These are phyloP conservation scores for Saccharum officinarum DNA, from an alignment of 176 grass and related monocot species.

Conservation along the genomic window DNA sequence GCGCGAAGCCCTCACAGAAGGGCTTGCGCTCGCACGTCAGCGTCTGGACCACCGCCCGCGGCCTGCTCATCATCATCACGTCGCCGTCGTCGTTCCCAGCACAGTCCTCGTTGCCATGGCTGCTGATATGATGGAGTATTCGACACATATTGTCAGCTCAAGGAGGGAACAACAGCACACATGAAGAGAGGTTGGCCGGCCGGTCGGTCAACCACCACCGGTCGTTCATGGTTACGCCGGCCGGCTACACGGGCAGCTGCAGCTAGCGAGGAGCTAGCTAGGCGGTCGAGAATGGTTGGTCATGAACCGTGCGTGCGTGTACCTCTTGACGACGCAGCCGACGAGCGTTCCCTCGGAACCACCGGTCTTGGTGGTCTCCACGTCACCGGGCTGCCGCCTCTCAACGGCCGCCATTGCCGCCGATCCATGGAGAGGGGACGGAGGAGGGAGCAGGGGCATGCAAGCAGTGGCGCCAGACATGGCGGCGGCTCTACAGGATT, in stretches of 20 bases:
- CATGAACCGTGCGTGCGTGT: no score
- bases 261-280: no score
- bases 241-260: no score
- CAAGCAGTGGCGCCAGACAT: slow-evolving; percentile 11
- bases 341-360: neutral
- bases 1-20: slow-evolving; percentile 2
- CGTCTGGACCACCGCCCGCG: slow-evolving; percentile 33
- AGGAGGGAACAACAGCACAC: no score
- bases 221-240: neutral
- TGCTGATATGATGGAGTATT: neutral
- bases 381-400: neutral
- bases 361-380: neutral
- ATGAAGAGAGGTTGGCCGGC: no score
- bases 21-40: slow-evolving; percentile 28
- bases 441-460: neutral
- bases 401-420: neutral
- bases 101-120: no score
- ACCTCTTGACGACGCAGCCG: neutral
- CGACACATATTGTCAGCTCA: neutral
- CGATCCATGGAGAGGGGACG: neutral
- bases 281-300: neutral
- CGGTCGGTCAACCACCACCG: no score
- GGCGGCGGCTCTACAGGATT: no score
- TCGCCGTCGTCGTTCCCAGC: neutral
- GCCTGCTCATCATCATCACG: neutral